Base-by-base conservation (phyloP, 805 yeast genomes). In the Jamesozyma gamospora region DNA sequence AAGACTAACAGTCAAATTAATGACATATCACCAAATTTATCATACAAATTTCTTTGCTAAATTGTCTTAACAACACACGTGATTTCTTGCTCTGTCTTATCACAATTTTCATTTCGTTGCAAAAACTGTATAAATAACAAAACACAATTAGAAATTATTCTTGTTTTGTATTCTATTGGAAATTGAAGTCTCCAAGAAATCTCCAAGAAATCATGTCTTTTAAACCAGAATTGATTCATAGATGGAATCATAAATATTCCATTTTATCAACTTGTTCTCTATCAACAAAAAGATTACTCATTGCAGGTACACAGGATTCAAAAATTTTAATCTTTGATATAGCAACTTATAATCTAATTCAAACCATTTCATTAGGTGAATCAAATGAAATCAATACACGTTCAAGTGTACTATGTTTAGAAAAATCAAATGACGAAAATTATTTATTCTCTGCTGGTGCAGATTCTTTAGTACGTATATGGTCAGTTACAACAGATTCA, bases 281-380 rank as follows among this genome's bases (percentile, higher is more conserved):
- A 17, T 82, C 84, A 0, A 58, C 60, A 21, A 66, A 69, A 42
- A 70, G 70, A 27, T 58, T 81, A 7, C 47, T 90, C 4, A 82
- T 84, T 55, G 92, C 95, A 40, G 98, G 98, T 9, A 86, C 96
- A 1, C 95, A 88, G 48, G 84, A 83, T 51, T 83, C 92, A 10
- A 74, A 74, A 47, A 80, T 90, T 31, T 60, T 84, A 30, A 79
- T 84, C 1, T 78, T 72, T 52, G 90, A 85, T 50, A 63, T 82
- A 39, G 60, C 59, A 4, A 77, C 82, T 1, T 90, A 75, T 56
- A 77, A 78, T 47, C 35, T 60, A 15, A 51, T 55, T 4, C 65
- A 69, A 36, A 71, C 70, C 34, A 58, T 66, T 29, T 67, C 65
- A 9, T 60, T 83, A 16, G 66, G 66, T 5, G 84, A 83, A 13